Conservation (phyloP, 805 yeast species). For the Ascoidea asiatica region DNA sequence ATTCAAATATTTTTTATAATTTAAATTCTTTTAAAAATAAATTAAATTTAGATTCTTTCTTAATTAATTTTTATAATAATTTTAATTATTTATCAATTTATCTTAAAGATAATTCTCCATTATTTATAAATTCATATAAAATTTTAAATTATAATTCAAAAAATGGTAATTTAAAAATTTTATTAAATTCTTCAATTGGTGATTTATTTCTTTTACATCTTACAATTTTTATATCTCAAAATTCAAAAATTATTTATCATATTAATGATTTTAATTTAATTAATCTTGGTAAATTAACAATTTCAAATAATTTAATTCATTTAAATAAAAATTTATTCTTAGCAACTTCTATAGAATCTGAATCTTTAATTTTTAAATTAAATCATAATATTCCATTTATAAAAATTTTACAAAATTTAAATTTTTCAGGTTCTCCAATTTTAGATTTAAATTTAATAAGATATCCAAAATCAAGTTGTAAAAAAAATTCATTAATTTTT, state of each 20-base stretch:
- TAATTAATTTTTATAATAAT: too few relatives aligned
- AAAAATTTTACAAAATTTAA: slow-evolving; percentile 1
- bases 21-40: too few relatives aligned
- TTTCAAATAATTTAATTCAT: not conserved
- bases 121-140: too few relatives aligned
- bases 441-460: not conserved
- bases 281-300: not conserved
- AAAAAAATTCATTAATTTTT: not conserved
- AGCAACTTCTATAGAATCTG: not conserved
- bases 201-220: not conserved
- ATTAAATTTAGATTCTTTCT: too few relatives aligned
- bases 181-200: not conserved
- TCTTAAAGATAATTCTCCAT: too few relatives aligned
- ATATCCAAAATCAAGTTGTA: not conserved
- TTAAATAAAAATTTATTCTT: slow-evolving; percentile 1
- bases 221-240: not conserved
- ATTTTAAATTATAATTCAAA: too few relatives aligned
- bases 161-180: not conserved
- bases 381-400: not conserved
- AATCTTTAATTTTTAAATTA: slow-evolving; percentile 1
- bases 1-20: too few relatives aligned
- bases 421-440: slow-evolving; percentile 3
- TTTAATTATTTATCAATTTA: too few relatives aligned
- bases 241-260: too few relatives aligned
- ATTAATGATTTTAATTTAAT: not conserved